Evolutionary conservation across 2,329 filamentous ascomycete genomes (phyloP).

Genomic region (Colletotrichum destructivum): DNA sequence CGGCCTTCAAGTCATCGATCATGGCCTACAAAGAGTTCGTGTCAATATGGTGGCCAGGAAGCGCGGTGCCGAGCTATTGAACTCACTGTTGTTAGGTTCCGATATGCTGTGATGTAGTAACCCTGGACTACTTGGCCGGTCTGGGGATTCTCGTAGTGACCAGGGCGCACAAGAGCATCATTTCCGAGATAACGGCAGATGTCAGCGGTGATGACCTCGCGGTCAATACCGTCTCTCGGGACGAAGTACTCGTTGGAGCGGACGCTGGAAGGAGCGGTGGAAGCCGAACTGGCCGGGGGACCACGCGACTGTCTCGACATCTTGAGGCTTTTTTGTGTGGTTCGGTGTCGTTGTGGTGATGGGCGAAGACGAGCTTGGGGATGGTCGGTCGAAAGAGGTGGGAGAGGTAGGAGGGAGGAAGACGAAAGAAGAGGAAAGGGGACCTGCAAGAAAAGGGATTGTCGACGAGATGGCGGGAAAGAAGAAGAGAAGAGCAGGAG

Average conservation of each 20-base stretch:
- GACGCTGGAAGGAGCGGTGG: slow-evolving; percentile 56
- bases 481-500: slow-evolving; percentile 48
- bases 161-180: slow-evolving; percentile 84
- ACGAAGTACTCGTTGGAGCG: slow-evolving; percentile 86
- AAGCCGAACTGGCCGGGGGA: slow-evolving; percentile 50
- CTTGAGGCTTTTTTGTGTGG: slow-evolving; percentile 47
- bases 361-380: slow-evolving; percentile 38
- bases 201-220: slow-evolving; percentile 87
- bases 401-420: slow-evolving; percentile 44
- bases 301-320: slow-evolving; percentile 59
- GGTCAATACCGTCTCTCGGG: slow-evolving; percentile 84
- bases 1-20: slow-evolving; percentile 75
- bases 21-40: slow-evolving; percentile 64
- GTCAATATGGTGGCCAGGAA: slow-evolving; percentile 8
- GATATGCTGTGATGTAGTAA: slow-evolving; percentile 85
- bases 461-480: slow-evolving; percentile 49
- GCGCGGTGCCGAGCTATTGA: not conserved
- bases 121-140: slow-evolving; percentile 75
- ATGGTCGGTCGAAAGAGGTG: slow-evolving; percentile 39
- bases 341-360: slow-evolving; percentile 21
- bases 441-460: slow-evolving; percentile 47
- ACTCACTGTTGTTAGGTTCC: slow-evolving; percentile 83
- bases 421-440: slow-evolving; percentile 44
- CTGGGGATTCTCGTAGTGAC: slow-evolving; percentile 76
- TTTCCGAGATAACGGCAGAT: slow-evolving; percentile 89